Evolutionary conservation across 768 basidiomycete species (phyloP).

Genomic region (Rickenella mellea): DNA sequence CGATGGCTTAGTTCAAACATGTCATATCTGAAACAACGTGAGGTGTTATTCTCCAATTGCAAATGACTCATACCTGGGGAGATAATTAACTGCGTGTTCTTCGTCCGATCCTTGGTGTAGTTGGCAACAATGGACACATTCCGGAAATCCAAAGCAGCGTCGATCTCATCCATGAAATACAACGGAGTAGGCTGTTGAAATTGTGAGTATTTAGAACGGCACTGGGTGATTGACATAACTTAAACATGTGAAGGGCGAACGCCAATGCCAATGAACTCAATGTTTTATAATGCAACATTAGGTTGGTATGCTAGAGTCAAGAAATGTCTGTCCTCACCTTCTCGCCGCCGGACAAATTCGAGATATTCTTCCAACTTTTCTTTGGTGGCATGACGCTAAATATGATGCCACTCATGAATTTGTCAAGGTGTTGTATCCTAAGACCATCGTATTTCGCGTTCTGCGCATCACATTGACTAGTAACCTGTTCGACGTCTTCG

Average conservation of each 20-base stretch:
- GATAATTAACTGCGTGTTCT: slow-evolving; percentile 97
- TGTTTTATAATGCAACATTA: slow-evolving; percentile 41
- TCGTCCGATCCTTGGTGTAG: slow-evolving; percentile 94
- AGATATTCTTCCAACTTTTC: slow-evolving; percentile 99
- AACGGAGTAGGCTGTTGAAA: slow-evolving; percentile 76
- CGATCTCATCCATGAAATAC: slow-evolving; percentile 99
- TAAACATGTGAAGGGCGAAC: slow-evolving; percentile 95
- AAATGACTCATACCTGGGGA: slow-evolving; percentile 58
- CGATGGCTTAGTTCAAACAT: slow-evolving; percentile 98
- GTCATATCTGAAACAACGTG: slow-evolving; percentile 57
- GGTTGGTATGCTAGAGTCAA: not conserved
- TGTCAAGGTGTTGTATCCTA: slow-evolving; percentile 80
- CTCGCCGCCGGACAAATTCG: slow-evolving; percentile 95
- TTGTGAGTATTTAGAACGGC: not conserved
- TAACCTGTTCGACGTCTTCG: slow-evolving; percentile 79
- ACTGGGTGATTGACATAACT: slow-evolving; percentile 38
- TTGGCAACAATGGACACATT: slow-evolving; percentile 98
- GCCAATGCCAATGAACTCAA: slow-evolving; percentile 92
- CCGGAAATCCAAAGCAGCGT: slow-evolving; percentile 90
- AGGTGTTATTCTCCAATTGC: not conserved
- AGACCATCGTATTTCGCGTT: slow-evolving; percentile 81
- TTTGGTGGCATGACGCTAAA: slow-evolving; percentile 99
- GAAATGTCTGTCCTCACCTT: slow-evolving; percentile 44
- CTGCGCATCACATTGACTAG: slow-evolving; percentile 63
- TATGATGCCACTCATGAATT: slow-evolving; percentile 99